Base-by-base conservation (phyloP, 2,329 filamentous ascomycete genomes). In the Dendryphion nanum region DNA sequence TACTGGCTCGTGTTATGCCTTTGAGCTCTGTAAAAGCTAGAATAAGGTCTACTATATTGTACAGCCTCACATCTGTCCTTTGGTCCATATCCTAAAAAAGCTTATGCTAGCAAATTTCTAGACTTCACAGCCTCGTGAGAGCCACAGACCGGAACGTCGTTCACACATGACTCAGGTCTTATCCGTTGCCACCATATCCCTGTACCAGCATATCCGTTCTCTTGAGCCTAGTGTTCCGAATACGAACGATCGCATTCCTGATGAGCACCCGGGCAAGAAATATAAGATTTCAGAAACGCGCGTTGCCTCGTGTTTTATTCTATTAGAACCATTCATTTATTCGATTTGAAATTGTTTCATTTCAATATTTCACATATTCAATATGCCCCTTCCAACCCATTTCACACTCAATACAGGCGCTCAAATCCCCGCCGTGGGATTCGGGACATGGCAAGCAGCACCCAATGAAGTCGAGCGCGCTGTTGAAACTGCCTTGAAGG, bases 371-470 rank as follows among this genome's bases (percentile, higher is more conserved):
- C 21, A 26, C n/a, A 26, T 26, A 10, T 12, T 13, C 16, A 23
- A 7, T 7, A 56, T 56, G 52, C 33, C 51, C 16, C 38, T 55
- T 18, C 43, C 51, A 2, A 53, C 63, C 49, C 63, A 63, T 24
- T 77, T 71, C 60, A 73, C 68, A 19, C 76, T 80, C 48, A 77
- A 79, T 55, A 83, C 81, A 30, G 86, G 86, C 37, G 82, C 77
- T 61, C 81, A 85, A 66, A 91, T 93, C 44, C 84, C 85, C 40
- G 81, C 81, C 51, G 67, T 90, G 47, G 86, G 85, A 37, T 75
- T 89, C 33, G 86, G 86, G 33, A 89, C 86, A n/a, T 51, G 46
- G 45, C 45, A 51, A 36, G 41, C 36, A 12, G 41, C 33, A 18
- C 43, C 42, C 15, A 30, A 21, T 10, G 31, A 19, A 3, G 16